phyloP scores from a whole-genome alignment of 192 early-diverging fungal species.

The Funneliformis mosseae region DNA sequence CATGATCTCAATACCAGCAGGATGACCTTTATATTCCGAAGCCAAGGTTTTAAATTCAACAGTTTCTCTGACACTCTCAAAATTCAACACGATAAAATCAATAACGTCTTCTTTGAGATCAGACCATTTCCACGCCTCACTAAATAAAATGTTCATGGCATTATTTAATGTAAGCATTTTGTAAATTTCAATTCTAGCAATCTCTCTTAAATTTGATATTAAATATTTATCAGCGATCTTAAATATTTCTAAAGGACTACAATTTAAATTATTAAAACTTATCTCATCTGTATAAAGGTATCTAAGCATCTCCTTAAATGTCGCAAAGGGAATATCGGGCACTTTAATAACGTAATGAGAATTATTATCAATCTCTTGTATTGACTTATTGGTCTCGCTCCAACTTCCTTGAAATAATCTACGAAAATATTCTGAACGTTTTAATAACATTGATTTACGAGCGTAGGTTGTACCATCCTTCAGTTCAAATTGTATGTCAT shows the following conservation, averaged over 20 bases:
- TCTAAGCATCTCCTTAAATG: conserved; percentile 23
- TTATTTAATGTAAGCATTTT: conserved; percentile 1
- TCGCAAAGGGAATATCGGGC: background rate
- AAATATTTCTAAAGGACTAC: background rate
- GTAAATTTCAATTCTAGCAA: conserved; percentile 5
- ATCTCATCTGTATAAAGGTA: conserved; percentile 18
- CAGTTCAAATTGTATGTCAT: conserved; percentile 7
- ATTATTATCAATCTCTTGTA: background rate
- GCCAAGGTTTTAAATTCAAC: background rate
- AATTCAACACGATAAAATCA: conserved; percentile 8
- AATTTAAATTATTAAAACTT: background rate
- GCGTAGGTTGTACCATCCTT: conserved; percentile 1
- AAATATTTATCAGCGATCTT: conserved; percentile 25
- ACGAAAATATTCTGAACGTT: conserved; percentile 32
- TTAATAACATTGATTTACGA: conserved; percentile 14
- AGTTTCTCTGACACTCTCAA: background rate
- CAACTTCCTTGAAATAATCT: conserved; percentile 31
- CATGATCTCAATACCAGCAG: background rate
- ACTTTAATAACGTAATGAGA: background rate
- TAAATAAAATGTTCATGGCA: conserved; percentile 4
- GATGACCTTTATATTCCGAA: background rate
- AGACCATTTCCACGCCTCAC: background rate
- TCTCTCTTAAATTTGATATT: conserved; percentile 1
- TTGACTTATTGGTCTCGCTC: background rate
- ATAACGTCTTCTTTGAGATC: conserved; percentile 23